Conservation (phyloP, 169 alveolate genomes). For the Plasmodium vinckei region DNA sequence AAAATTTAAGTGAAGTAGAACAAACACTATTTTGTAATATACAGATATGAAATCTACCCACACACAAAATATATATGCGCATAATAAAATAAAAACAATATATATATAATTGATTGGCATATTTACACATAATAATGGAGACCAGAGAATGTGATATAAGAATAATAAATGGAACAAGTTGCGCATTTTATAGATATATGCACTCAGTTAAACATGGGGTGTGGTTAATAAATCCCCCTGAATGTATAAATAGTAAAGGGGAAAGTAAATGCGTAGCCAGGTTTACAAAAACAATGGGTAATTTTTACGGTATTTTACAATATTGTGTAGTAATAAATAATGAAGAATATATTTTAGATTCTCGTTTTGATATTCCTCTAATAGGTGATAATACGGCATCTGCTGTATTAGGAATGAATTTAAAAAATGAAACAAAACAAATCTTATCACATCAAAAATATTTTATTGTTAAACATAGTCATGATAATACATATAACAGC, state of each 20-base stretch:
- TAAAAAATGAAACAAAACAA: conserved; percentile 59
- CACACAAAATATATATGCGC: too few species aligned
- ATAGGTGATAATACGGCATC: conserved; percentile 74
- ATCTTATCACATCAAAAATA: conserved; percentile 59
- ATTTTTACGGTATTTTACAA: conserved; percentile 76
- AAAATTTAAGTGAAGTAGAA: too few species aligned
- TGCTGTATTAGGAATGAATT: conserved; percentile 70
- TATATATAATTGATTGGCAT: neutral
- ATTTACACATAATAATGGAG: conserved; percentile 34
- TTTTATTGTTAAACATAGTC: conserved; percentile 70
- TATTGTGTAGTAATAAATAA: conserved; percentile 75
- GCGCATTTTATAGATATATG: conserved; percentile 74
- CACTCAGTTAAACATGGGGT: conserved; percentile 76
- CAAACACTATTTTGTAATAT: too few species aligned
- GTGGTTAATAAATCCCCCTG: conserved; percentile 72
- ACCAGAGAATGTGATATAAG: conserved; percentile 76
- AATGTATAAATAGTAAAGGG: conserved; percentile 65
- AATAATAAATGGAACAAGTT: conserved; percentile 71
- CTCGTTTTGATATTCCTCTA: conserved; percentile 74
- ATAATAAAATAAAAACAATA: neutral
- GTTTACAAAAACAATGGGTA: conserved; percentile 77
- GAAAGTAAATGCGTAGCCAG: conserved; percentile 73
- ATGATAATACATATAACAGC: conserved; percentile 73
- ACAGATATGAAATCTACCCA: too few species aligned
- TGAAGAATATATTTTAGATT: conserved; percentile 75